phyloP scores from a whole-genome alignment of 257 asterid genomes.

The Lithospermum erythrorhizon region DNA sequence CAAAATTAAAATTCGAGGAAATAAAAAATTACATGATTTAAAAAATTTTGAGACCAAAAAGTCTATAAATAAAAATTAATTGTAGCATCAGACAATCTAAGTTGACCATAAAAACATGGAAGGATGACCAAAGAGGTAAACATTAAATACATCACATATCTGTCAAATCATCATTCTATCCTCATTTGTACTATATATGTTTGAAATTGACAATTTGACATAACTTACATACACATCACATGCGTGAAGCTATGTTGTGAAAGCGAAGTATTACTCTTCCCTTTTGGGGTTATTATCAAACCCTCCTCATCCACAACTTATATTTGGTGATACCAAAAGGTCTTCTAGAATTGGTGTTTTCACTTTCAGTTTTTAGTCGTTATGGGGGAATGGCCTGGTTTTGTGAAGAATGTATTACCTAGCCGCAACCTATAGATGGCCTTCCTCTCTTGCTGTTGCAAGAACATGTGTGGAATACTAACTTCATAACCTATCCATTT shows the following conservation, averaged over 20 bases:
- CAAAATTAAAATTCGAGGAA: too few species aligned
- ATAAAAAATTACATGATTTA: too few species aligned
- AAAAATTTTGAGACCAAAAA: too few species aligned
- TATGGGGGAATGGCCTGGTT: slow-evolving; percentile 3
- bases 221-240: slow-evolving; percentile 15
- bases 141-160: too few species aligned
- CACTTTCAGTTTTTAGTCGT: neutral
- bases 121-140: too few species aligned
- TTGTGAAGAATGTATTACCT: slow-evolving; percentile 16
- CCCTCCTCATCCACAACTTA: slow-evolving; percentile 19
- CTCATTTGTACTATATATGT: too few species aligned
- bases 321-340: neutral
- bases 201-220: neutral
- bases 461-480: neutral
- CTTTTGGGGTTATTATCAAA: neutral
- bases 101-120: too few species aligned
- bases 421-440: slow-evolving; percentile 13
- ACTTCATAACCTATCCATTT: too few species aligned
- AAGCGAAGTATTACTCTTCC: slow-evolving; percentile 16
- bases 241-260: slow-evolving; percentile 25
- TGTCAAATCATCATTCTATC: too few species aligned
- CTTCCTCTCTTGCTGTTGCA: slow-evolving; percentile 10
- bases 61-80: too few species aligned
- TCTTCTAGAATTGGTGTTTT: slow-evolving; percentile 3
- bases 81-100: too few species aligned